These are phyloP conservation scores for Boletus tylopilopsis DNA, from an alignment of 768 basidiomycete species.

Conservation along the genomic window DNA sequence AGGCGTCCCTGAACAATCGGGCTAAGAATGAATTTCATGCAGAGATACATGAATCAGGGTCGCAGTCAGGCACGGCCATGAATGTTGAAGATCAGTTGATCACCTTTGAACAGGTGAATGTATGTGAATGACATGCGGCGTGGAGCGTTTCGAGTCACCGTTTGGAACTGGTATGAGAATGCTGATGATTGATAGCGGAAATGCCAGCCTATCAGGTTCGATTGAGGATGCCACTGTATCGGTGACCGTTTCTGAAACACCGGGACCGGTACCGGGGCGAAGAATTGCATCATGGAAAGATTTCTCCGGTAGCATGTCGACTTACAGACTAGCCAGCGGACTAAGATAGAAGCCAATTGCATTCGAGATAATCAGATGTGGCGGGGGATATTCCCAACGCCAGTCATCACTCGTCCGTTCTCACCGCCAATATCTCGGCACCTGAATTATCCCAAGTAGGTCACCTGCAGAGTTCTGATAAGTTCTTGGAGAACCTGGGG, in stretches of 20 bases:
- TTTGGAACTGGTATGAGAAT: neutral
- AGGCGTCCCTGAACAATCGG: conserved; percentile 20
- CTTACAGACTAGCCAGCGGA: neutral
- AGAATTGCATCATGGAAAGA: conserved; percentile 14
- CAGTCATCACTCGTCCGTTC: conserved; percentile 6
- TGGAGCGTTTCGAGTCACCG: neutral
- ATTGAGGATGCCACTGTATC: conserved; percentile 1
- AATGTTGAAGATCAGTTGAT: conserved; percentile 16
- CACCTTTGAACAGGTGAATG: neutral
- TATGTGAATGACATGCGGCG: neutral
- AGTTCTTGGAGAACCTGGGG: neutral
- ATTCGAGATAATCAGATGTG: conserved; percentile 9
- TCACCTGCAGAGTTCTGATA: conserved; percentile 1
- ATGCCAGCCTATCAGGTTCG: neutral
- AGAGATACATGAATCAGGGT: conserved; percentile 24
- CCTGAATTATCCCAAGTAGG: conserved; percentile 4
- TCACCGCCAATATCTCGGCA: conserved; percentile 8
- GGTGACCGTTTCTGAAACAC: conserved; percentile 7
- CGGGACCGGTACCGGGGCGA: conserved; percentile 17
- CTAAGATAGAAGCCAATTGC: conserved; percentile 13
- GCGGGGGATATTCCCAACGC: conserved; percentile 9
- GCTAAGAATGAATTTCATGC: conserved; percentile 20
- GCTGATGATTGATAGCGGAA: neutral
- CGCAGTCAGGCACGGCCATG: conserved; percentile 18
- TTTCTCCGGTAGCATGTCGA: conserved; percentile 5